These are phyloP conservation scores for Brassica incana DNA, from an alignment of 345 rosid species.

Conservation along the genomic window DNA sequence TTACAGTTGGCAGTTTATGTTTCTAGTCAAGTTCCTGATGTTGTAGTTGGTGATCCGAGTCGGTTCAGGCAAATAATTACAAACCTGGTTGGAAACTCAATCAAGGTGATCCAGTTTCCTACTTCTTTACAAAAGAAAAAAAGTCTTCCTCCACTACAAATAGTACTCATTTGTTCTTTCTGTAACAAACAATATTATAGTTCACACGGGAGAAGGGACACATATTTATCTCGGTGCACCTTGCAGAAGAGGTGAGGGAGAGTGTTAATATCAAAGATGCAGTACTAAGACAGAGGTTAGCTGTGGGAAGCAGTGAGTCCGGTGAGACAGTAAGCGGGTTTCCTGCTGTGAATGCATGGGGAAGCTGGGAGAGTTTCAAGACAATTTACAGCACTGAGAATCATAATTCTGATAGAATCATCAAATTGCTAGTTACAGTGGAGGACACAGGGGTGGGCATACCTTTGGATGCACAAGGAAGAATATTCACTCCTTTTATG, in stretches of 20 bases:
- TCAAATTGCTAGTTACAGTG: conserved; percentile 71
- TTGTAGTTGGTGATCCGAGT: conserved; percentile 83
- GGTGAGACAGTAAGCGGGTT: conserved; percentile 57
- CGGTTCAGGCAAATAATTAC: conserved; percentile 86
- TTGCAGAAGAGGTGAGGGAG: conserved; percentile 61
- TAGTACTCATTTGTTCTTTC: conserved; percentile 13
- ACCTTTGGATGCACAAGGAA: conserved; percentile 67
- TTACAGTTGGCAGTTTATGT: conserved; percentile 80
- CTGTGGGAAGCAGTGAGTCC: conserved; percentile 42
- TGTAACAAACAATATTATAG: conserved; percentile 50
- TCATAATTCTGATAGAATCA: conserved; percentile 48
- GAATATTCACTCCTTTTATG: conserved; percentile 91
- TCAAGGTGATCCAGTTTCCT: conserved; percentile 60
- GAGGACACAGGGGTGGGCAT: conserved; percentile 97
- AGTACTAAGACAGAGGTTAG: conserved; percentile 56
- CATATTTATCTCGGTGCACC: conserved; percentile 81
- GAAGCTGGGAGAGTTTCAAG: conserved; percentile 77
- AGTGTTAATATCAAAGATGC: conserved; percentile 44
- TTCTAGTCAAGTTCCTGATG: conserved; percentile 74
- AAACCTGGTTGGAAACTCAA: conserved; percentile 92
- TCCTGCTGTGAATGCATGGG: conserved; percentile 74
- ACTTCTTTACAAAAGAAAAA: conserved; percentile 1
- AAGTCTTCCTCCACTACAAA: neutral
- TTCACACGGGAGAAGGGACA: conserved; percentile 81
- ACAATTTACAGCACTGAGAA: conserved; percentile 29